Evolutionary conservation across 192 early-diverging fungal genomes (phyloP).

Genomic region (Umbelopsis ramanniana): DNA sequence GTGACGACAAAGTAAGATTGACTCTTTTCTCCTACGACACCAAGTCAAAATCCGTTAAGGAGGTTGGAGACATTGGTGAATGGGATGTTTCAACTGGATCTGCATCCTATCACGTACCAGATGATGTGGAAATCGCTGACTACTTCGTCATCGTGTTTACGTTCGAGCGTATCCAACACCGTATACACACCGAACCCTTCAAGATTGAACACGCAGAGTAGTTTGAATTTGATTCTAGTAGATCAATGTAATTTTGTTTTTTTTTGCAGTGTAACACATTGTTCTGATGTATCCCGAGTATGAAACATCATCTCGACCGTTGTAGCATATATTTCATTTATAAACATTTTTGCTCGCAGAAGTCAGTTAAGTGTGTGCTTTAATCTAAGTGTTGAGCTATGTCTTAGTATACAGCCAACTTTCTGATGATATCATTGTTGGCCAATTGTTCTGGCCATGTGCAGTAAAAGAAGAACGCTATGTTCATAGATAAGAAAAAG

Average conservation of each 20-base stretch:
- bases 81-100: neutral
- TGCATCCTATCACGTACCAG: neutral
- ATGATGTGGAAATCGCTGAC: neutral
- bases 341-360: no score
- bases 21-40: neutral
- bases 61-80: neutral
- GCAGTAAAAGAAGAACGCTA: no score
- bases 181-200: neutral
- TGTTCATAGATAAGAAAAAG: no score
- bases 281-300: no score
- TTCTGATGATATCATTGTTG: no score
- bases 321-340: no score
- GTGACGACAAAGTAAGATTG: neutral
- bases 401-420: no score
- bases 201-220: neutral
- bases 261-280: no score
- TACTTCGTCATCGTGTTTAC: neutral
- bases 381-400: no score
- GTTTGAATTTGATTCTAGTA: neutral
- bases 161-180: neutral
- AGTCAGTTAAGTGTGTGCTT: no score
- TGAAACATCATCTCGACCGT: no score
- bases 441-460: no score
- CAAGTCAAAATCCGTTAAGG: neutral
- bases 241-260: neutral